Evolutionary conservation across 1,284 basidiomycete species (phyloP).

Genomic region (Cutaneotrichosporon sp.): DNA sequence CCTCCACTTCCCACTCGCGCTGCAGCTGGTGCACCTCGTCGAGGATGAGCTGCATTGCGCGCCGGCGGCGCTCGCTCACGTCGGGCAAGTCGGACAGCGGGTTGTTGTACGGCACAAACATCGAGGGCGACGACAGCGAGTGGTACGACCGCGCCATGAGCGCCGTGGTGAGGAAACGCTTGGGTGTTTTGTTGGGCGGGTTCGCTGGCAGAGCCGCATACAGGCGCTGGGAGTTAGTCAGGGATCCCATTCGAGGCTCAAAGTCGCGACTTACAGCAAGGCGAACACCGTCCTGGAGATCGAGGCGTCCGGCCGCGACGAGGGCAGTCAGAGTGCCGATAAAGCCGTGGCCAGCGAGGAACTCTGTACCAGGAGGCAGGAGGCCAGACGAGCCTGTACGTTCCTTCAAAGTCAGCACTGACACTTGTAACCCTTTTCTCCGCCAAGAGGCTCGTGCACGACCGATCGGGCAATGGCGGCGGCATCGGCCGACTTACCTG

Average conservation of each 20-base stretch:
- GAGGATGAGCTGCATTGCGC: constrained; percentile 44
- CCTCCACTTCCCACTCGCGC: constrained; percentile 33
- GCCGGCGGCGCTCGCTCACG: constrained; percentile 28
- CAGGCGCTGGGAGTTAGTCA: constrained; percentile 19
- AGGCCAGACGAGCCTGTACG: constrained; percentile 26
- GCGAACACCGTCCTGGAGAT: constrained; percentile 41
- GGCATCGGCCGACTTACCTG: constrained; percentile 25
- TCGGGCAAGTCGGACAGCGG: constrained; percentile 16
- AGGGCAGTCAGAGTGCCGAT: constrained; percentile 45
- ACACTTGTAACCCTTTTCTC: too few species aligned
- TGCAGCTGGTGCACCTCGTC: constrained; percentile 43
- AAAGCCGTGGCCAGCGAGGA: constrained; percentile 47
- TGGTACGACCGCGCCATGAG: constrained; percentile 44
- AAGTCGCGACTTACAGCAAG: constrained; percentile 20
- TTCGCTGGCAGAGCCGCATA: constrained; percentile 36
- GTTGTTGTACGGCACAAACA: constrained; percentile 27
- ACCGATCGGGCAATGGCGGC: too few species aligned
- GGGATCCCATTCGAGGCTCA: background rate
- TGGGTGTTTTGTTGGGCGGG: constrained; percentile 17
- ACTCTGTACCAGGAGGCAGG: constrained; percentile 36
- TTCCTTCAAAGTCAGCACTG: constrained; percentile 22
- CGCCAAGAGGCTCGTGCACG: too few species aligned
- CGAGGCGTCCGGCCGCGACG: constrained; percentile 42
- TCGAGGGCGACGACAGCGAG: constrained; percentile 38
- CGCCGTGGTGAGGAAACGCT: constrained; percentile 37